Evolutionary conservation across 805 yeast genomes (phyloP), one percentile per base, ranked within the genome.

Genomic region (Zygotorulaspora danielsina): DNA sequence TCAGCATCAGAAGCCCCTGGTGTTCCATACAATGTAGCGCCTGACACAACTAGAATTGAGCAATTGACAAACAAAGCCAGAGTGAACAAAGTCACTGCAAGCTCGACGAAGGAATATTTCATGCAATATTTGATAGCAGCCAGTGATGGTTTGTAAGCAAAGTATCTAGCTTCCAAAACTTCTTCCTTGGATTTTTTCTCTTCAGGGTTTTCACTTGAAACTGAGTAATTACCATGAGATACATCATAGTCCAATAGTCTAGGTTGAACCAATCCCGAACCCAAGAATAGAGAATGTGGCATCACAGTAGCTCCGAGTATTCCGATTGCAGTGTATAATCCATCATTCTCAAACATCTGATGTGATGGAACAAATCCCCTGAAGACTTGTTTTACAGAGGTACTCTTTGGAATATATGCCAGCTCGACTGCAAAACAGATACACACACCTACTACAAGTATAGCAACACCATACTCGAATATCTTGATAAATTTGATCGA

Each of bases 221-320:
- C 52, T 16, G 55, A 51, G 49, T 67, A 71, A 49, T 70, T 66
- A 16, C 81, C 81, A 48, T 79, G 67, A 38, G 73, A 69, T 6
- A 73, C 59, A 55, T 87, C 96, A 54, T 65, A 87, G 31, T 86
- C 94, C 53, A 78, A 72, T 31, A 87, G 67, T 47, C 96, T 71
- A 16, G 94, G 86, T 61, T 87, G 95, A 7, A 86, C 96, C 40
- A 86, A 68, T 10, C 88, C 94, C 0, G 90, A 81, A 0, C 96
- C 96, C 38, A 87, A 67, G 56, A 84, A 87, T 32, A 87, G 67
- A 2, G 89, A 80, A 58, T 87, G 96, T 4, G 96, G 96, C 96
- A 87, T 87, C 17, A 87, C 95, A 0, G 96, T 87, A 10, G 96
- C 96, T 42, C 96, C 96, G 33, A 87, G 70, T 43, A 87, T 83